Conservation (phyloP, 2,329 filamentous ascomycete genomes). For the Colletotrichum sp. region DNA sequence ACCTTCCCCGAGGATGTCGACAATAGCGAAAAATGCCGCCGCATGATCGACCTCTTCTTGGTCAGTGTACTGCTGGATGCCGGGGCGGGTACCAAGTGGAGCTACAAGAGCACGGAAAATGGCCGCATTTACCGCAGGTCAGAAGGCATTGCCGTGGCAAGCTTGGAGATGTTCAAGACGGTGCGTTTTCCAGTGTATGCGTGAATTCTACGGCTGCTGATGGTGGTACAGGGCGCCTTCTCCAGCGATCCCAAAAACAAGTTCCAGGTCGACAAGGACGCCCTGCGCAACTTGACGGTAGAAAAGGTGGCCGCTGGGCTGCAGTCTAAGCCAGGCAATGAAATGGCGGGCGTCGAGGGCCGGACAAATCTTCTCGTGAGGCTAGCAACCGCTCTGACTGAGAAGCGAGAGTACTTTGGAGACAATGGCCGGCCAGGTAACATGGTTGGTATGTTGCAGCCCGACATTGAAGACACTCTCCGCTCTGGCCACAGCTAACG, state of each 20-base stretch:
- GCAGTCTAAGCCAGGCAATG: conserved; percentile 82
- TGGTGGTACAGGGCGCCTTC: conserved; percentile 70
- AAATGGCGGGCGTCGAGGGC: conserved; percentile 84
- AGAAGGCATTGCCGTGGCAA: conserved; percentile 82
- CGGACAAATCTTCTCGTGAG: conserved; percentile 79
- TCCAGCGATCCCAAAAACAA: conserved; percentile 83
- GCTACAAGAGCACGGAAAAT: conserved; percentile 90
- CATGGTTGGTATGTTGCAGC: conserved; percentile 75
- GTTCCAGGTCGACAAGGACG: conserved; percentile 87
- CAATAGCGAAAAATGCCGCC: conserved; percentile 73
- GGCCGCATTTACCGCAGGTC: conserved; percentile 83
- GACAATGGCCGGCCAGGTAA: conserved; percentile 85
- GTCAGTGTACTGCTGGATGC: conserved; percentile 84
- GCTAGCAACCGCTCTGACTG: conserved; percentile 74
- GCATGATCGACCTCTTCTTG: conserved; percentile 79
- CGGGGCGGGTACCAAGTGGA: conserved; percentile 89
- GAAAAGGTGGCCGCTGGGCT: conserved; percentile 80
- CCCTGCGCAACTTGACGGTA: conserved; percentile 74
- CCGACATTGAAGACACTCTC: neutral
- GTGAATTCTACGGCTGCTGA: neutral
- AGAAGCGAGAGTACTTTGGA: conserved; percentile 85
- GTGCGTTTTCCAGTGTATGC: conserved; percentile 34
- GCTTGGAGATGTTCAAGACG: conserved; percentile 90
- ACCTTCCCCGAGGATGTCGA: conserved; percentile 74
- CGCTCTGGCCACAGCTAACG: conserved; percentile 24